Base-by-base conservation (phyloP, 2,329 filamentous ascomycete species). In the Xylariales sp. region DNA sequence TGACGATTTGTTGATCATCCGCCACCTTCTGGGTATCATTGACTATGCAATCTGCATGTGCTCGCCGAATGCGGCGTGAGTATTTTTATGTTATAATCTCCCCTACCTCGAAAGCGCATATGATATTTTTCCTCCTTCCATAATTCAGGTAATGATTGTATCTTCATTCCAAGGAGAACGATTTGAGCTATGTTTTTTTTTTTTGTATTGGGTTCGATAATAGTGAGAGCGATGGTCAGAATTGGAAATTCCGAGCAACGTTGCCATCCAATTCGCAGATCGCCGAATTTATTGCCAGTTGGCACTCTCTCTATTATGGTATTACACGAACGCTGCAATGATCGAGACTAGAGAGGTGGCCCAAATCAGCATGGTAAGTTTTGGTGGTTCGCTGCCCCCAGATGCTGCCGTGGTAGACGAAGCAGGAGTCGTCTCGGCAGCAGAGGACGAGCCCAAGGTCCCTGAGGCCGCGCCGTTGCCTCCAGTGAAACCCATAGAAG, bases 401-500 rank as follows among this genome's bases (percentile, higher is more conserved):
- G 57, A 55, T 10, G 55, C 48, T 2, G 13, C 20, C 14, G 29
- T 39, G 7, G 29, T 19, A 19, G 37, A 25, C 14, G 37, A 13
- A 11, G 48, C 33, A 5, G 50, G 38, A 11, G 52, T 41, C 11
- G 41, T 36, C 7, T 42, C 37, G 5, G 46, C 37, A 18, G 44
- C 32, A 13, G 50, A 36, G 27, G 50, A 48, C 44, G 16, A 53
- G 43, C 23, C 25, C 12, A 46, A 47, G 16, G 50, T 52, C 16
- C 53, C 47, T 20, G 49, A 44, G 5, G 57, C 45, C 12, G 62
- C 60, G 40, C 62, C 57, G 37, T 66, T 59, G 20, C 64, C 62
- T 39, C 56, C 56, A 24, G 35, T 38, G 15, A 65, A 48, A 3
- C 63, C 66, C 18, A 49, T n/a, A n/a, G n/a, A n/a, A n/a, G n/a